A percentile compares a stretch with the other conserved stretches of the same genome.
Conservation (phyloP, 2,329 filamentous ascomycete genomes). For the Exophiala calicioides region DNA sequence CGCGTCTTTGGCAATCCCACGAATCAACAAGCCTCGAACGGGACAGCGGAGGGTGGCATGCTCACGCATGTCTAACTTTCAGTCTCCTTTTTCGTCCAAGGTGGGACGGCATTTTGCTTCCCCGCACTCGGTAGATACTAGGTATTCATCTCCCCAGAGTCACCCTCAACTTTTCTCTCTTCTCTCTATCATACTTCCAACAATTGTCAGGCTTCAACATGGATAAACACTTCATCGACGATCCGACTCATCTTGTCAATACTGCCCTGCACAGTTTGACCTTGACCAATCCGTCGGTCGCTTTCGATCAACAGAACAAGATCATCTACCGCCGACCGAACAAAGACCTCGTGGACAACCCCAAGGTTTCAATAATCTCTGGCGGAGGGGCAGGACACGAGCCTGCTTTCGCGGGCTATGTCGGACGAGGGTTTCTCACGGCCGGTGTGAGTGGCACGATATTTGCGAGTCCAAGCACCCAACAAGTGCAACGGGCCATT, state of each 20-base stretch:
- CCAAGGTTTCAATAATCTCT: slow-evolving; percentile 77
- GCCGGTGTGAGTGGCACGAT: slow-evolving; percentile 85
- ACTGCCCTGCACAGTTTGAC: slow-evolving; percentile 75
- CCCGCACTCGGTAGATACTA: too few species aligned
- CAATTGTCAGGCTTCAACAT: slow-evolving; percentile 8
- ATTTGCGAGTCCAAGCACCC: slow-evolving; percentile 77
- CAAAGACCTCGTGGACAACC: slow-evolving; percentile 44
- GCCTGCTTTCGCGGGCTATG: slow-evolving; percentile 81
- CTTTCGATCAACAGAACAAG: slow-evolving; percentile 77
- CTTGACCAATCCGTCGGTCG: slow-evolving; percentile 78
- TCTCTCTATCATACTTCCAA: too few species aligned
- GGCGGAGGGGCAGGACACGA: slow-evolving; percentile 91
- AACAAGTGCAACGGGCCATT: slow-evolving; percentile 79
- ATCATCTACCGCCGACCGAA: slow-evolving; percentile 73
- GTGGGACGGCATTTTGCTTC: too few species aligned
- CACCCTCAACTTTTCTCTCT: too few species aligned
- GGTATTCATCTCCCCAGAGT: too few species aligned
- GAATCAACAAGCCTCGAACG: too few species aligned
- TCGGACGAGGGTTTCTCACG: slow-evolving; percentile 76
- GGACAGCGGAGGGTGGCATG: too few species aligned
- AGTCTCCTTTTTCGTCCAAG: too few species aligned
- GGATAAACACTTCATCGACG: slow-evolving; percentile 27
- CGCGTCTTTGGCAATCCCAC: too few species aligned
- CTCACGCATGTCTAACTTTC: too few species aligned
- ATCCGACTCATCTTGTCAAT: slow-evolving; percentile 67